phyloP scores from a whole-genome alignment of 192 early-diverging fungal genomes.

The Backusella mclennaniae region DNA sequence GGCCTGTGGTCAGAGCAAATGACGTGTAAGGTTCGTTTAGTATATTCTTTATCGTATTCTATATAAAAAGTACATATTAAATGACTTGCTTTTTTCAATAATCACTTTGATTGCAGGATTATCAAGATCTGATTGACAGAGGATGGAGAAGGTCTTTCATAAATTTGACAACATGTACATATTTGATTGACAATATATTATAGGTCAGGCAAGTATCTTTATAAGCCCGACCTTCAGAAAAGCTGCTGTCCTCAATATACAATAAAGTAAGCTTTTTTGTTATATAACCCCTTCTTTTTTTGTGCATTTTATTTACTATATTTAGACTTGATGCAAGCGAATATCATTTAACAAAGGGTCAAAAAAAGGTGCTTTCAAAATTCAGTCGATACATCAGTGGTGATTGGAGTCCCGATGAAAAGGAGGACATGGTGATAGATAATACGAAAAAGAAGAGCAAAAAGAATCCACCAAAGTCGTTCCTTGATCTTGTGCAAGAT shows the following conservation, averaged over 20 bases:
- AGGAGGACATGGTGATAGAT: neutral
- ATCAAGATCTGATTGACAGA: slow-evolving; percentile 66
- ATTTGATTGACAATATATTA: too few species aligned
- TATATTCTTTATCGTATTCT: neutral
- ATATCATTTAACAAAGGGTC: slow-evolving; percentile 60
- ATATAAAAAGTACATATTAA: neutral
- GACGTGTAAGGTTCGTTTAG: slow-evolving; percentile 38
- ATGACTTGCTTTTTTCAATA: neutral
- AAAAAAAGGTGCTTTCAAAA: slow-evolving; percentile 65
- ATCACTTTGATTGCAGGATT: slow-evolving; percentile 37
- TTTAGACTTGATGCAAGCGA: slow-evolving; percentile 52
- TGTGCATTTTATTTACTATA: neutral
- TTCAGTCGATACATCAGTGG: slow-evolving; percentile 57
- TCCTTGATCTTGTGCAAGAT: neutral
- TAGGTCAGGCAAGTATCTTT: slow-evolving; percentile 67
- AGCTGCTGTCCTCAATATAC: slow-evolving; percentile 79
- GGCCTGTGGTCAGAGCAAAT: slow-evolving; percentile 64
- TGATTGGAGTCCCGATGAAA: slow-evolving; percentile 19
- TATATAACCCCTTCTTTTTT: neutral
- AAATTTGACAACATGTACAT: too few species aligned
- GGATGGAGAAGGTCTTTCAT: slow-evolving; percentile 65
- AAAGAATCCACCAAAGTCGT: slow-evolving; percentile 14
- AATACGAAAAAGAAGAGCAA: slow-evolving; percentile 23
- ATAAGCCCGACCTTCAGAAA: slow-evolving; percentile 64
- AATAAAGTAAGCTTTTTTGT: slow-evolving; percentile 47